Conservation (phyloP, 495 filamentous ascomycete genomes). For the Rostrohypoxylon terebratum region DNA sequence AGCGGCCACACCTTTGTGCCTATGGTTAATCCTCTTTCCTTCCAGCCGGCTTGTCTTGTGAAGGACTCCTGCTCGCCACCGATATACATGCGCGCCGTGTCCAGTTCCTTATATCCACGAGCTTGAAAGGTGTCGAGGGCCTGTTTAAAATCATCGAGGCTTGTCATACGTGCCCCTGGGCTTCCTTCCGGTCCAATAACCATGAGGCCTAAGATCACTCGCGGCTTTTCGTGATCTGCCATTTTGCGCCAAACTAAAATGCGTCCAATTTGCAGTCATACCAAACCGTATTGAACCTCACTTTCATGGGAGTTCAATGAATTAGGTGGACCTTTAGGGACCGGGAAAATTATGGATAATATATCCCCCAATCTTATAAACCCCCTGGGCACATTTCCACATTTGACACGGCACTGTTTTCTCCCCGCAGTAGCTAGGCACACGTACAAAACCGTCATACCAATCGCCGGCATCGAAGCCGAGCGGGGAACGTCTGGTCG, state of each 20-base stretch:
- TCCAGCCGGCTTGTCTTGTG: conserved; percentile 77
- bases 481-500: conserved; percentile 19
- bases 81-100: conserved; percentile 77
- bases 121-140: conserved; percentile 71
- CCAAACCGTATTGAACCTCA: background rate
- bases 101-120: conserved; percentile 74
- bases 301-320: background rate
- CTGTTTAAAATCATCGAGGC: conserved; percentile 70
- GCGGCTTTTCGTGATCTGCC: conserved; percentile 50
- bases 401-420: conserved; percentile 14
- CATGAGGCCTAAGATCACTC: conserved; percentile 65
- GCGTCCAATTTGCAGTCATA: no score
- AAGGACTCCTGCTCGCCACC: conserved; percentile 80
- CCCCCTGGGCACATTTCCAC: background rate
- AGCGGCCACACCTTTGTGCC: conserved; percentile 73
- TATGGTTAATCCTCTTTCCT: conserved; percentile 76
- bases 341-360: conserved; percentile 25
- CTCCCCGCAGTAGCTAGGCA: conserved; percentile 14
- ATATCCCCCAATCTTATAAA: background rate
- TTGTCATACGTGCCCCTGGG: conserved; percentile 66
- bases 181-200: conserved; percentile 56
- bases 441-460: background rate
- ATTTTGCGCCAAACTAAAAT: conserved; percentile 17
- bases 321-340: background rate
- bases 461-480: background rate